Evolutionary conservation across 1,284 basidiomycete genomes (phyloP), one percentile per base, ranked within the genome.

Genomic region (Naganishia cerealis): DNA sequence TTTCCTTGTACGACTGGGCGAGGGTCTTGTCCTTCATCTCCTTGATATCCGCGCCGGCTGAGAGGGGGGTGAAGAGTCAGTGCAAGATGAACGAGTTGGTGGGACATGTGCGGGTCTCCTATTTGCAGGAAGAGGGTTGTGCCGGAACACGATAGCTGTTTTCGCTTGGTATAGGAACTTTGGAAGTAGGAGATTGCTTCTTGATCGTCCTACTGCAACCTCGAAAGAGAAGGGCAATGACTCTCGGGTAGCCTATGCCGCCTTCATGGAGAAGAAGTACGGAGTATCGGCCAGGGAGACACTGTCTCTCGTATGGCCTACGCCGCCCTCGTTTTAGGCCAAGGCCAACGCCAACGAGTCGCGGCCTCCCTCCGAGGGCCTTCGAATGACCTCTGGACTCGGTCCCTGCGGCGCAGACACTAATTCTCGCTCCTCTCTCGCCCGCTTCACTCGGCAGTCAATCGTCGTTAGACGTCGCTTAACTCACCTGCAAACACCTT

Each of bases 401-500:
- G 43, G 9, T 18, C 16, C 43, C 43, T 46, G 43, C 43, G 43
- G 43, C 43, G 16, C n/a, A 50, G 43, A 15, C 1, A 18, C 43
- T 46, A n/a, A 1, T 46, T 46, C 43, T 46, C 43, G 3, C 43
- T 55, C 7, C 21, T 15, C 53, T 55, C 36, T 15, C n/a, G 15
- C 2, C 26, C 9, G 53, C 12, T 33, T 7, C 43, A 4, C 1
- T 18, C 43, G 43, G 43, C 16, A 18, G 9, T 46, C 7, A 2
- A 46, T 46, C 43, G 16, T n/a, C 2, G 43, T n/a, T 16, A 7
- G 7, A 15, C 7, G 43, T n/a, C 43, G 16, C 16, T n/a, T 16
- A 12, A 78, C 83, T 62, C 73, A 90, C 90, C 90, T 71, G 95
- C 95, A 79, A 99, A 99, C 2, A 92, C 94, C 81, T 87, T 91